Evolutionary conservation across 371 early-diverging fungal species (phyloP).

Genomic region (Apophysomyces elegans): DNA sequence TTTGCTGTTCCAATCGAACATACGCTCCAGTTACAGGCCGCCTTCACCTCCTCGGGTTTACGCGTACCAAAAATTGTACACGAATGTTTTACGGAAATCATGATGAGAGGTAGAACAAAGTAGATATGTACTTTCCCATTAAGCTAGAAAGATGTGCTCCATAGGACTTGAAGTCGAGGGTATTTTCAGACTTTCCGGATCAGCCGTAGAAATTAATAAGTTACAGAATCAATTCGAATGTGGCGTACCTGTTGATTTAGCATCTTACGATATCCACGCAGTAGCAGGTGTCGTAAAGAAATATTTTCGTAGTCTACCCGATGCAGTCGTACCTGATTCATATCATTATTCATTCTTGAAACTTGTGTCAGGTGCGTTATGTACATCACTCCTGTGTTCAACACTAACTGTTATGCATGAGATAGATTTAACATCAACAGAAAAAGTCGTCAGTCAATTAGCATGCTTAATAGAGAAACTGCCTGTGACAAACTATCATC

Average conservation of each 20-base stretch:
- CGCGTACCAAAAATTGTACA: constrained; percentile 30
- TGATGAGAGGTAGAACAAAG: constrained; percentile 21
- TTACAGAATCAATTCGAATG: constrained; percentile 38
- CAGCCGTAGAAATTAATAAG: constrained; percentile 39
- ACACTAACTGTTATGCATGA: not conserved
- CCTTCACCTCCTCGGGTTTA: constrained; percentile 17
- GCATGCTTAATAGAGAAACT: constrained; percentile 28
- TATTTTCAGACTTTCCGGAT: constrained; percentile 52
- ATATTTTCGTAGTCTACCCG: constrained; percentile 47
- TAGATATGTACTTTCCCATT: not conserved
- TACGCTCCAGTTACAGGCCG: constrained; percentile 22
- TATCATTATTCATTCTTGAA: constrained; percentile 37
- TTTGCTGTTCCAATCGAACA: constrained; percentile 28
- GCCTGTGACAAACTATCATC: constrained; percentile 40
- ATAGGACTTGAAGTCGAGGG: constrained; percentile 47
- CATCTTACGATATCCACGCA: constrained; percentile 46
- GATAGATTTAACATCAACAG: not conserved
- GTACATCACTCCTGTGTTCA: not conserved
- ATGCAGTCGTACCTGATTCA: constrained; percentile 42
- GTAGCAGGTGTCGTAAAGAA: constrained; percentile 49
- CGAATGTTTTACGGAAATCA: constrained; percentile 31
- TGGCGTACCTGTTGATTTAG: constrained; percentile 35
- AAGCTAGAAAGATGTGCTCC: not conserved
- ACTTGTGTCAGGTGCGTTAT: not conserved
- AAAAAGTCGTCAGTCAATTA: constrained; percentile 7